Percentiles rank a stretch among this genome's conserved stretches.
phyloP scores from a whole-genome alignment of 1,139 yeast genomes.

The Sporopachydermia cereana region DNA sequence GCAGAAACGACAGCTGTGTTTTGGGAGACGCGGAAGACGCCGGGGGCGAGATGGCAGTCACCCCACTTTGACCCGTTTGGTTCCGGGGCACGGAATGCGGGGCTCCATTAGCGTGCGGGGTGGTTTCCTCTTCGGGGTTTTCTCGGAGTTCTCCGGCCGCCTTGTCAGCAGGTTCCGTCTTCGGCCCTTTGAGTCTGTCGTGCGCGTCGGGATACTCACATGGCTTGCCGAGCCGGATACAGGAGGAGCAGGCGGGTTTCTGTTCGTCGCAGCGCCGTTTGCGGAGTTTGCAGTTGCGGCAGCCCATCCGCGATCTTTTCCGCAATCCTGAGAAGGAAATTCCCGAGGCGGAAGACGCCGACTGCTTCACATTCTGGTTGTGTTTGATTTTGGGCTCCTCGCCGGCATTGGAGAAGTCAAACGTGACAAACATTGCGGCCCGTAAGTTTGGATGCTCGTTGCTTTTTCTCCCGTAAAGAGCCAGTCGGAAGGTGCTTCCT shows the following conservation, averaged over 20 bases:
- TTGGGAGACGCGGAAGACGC: background rate
- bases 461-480: too few relatives aligned
- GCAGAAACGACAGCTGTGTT: background rate
- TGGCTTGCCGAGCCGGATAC: background rate
- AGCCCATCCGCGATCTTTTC: constrained; percentile 1
- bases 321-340: constrained; percentile 1
- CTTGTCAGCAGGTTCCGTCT: background rate
- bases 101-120: background rate
- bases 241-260: constrained; percentile 4
- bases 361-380: background rate
- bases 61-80: background rate
- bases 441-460: too few relatives aligned
- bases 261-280: constrained; percentile 1
- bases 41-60: background rate
- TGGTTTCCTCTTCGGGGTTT: background rate
- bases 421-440: constrained; percentile 1
- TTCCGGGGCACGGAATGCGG: background rate
- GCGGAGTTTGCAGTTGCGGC: constrained; percentile 1
- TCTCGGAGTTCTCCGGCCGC: too few relatives aligned
- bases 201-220: background rate
- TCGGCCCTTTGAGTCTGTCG: background rate
- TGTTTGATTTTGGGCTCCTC: background rate
- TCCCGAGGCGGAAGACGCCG: background rate
- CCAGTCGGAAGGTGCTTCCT: too few relatives aligned
- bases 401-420: constrained; percentile 3